Base-by-base conservation (phyloP, 2,329 filamentous ascomycete genomes). In the Dryadomyces quercus-mongolicae region DNA sequence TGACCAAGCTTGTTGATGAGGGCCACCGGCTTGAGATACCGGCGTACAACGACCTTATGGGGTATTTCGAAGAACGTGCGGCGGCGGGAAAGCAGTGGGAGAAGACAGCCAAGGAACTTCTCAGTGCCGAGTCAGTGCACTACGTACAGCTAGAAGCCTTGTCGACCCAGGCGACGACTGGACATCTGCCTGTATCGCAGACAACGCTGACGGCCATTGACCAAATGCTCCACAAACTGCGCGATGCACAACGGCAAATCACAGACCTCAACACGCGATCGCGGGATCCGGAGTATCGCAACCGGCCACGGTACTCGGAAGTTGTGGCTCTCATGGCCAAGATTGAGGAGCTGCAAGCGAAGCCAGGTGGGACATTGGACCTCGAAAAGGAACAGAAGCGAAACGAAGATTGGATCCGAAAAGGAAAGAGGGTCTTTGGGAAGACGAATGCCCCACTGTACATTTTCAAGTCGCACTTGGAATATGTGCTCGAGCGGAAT, bases 371-470 rank as follows among this genome's bases (percentile, higher is more conserved):
- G 2, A 95, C 92, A 0, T 78, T 94, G 38, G 93, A 98, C 63
- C 78, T 98, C 5, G 93, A 98, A 65, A 91, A 89, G 59, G 90
- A 97, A 67, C 86, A 93, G 60, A 95, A 93, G 65, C 83, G 88
- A 8, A 93, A 97, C 61, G 93, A 98, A 66, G 93, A 98, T 67
- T 98, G 93, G 93, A 98, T 98, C 92, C 81, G 93, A 36, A 89
- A 89, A 63, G 93, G 93, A 51, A 98, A 98, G 72, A 96, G 96
- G 67, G 72, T 98, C 0, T 98, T 98, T 64, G 93, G 93, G 52
- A 98, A 98, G 69, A 93, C 93, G 1, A 98, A 98, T 65, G 93
- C 93, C 1, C 93, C 93, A 1, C 74, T 98, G 13, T 93, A 98
- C 67, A 98, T 98, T 59, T 77, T 98, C 31, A 93, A 92, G 64